phyloP scores from a whole-genome alignment of 2,329 filamentous ascomycete species.

The Talaromyces sp. region DNA sequence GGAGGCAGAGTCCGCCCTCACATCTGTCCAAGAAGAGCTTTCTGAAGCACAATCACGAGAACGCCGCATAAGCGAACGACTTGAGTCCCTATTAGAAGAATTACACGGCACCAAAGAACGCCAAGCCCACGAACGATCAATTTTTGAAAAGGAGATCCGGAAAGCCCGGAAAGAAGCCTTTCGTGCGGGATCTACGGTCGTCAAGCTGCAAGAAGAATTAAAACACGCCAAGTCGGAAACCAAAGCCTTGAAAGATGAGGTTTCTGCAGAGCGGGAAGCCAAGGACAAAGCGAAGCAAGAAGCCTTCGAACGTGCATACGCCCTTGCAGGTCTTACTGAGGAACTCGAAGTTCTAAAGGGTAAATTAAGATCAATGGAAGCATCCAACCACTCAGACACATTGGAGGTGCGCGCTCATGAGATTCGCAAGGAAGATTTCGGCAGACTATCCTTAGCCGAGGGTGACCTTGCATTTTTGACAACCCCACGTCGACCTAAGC shows the following conservation, averaged over 20 bases:
- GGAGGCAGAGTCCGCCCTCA: slow-evolving; percentile 47
- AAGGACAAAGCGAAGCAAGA: slow-evolving; percentile 52
- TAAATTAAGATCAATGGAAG: slow-evolving; percentile 42
- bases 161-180: slow-evolving; percentile 61
- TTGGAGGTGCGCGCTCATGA: slow-evolving; percentile 38
- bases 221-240: slow-evolving; percentile 48
- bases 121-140: slow-evolving; percentile 48
- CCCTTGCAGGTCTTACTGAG: slow-evolving; percentile 48
- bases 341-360: slow-evolving; percentile 49
- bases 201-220: slow-evolving; percentile 58
- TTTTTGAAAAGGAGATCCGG: slow-evolving; percentile 62
- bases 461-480: slow-evolving; percentile 37
- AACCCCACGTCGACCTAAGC: slow-evolving; percentile 38
- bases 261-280: slow-evolving; percentile 51
- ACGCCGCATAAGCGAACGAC: slow-evolving; percentile 47
- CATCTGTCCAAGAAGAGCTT: slow-evolving; percentile 38
- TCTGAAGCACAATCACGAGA: slow-evolving; percentile 48
- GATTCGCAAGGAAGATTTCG: slow-evolving; percentile 31
- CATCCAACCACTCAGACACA: slow-evolving; percentile 36
- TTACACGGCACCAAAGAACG: slow-evolving; percentile 55
- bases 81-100: slow-evolving; percentile 55
- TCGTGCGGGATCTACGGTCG: slow-evolving; percentile 56
- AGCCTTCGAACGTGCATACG: slow-evolving; percentile 51
- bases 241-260: slow-evolving; percentile 56
- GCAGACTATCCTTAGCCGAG: slow-evolving; percentile 33